Base-by-base conservation (phyloP, 805 yeast species). In the Candida chilensis region DNA sequence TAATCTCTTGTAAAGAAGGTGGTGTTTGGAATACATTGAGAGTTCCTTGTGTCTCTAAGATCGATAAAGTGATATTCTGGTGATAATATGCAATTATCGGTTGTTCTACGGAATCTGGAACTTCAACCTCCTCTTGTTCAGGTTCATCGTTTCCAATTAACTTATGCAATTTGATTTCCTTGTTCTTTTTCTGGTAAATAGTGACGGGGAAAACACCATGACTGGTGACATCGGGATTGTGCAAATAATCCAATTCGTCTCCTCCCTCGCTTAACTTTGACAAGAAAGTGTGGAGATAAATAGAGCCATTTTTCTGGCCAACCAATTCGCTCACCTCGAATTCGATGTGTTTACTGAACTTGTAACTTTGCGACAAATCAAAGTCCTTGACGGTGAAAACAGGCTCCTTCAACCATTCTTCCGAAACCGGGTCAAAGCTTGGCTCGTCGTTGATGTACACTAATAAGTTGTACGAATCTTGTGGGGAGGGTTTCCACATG, bases 51-150 rank as follows among this genome's bases (percentile, higher is more conserved):
- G 45, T 40, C 28, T 42, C 31, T 3, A 48, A 40, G 10, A 58
- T 18, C 3, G 44, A 45, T 4, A 60, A 33, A 1, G 57, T 48
- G 16, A 59, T 45, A 28, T 57, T 55, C 15, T 64, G 64, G 37
- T 59, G 57, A 50, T 55, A 56, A 37, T 47, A 55, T 1, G 57
- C 36, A n/a, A 44, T 44, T 16, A 51, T 37, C 3, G 29, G 34
- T 30, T 32, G 32, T 9, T 28, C 21, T 25, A 20, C 12, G 13
- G 20, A 14, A 27, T 37, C 37, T 19, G n/a, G n/a, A n/a, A n/a
- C n/a, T n/a, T n/a, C n/a, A n/a, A n/a, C n/a, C n/a, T n/a, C n/a
- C n/a, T n/a, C n/a, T n/a, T n/a, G n/a, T n/a, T n/a, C n/a, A n/a
- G n/a, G n/a, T n/a, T n/a, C n/a, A n/a, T n/a, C n/a, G n/a, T n/a